phyloP scores from a whole-genome alignment of 495 filamentous ascomycete genomes.

The Lichenothelia convexa region DNA sequence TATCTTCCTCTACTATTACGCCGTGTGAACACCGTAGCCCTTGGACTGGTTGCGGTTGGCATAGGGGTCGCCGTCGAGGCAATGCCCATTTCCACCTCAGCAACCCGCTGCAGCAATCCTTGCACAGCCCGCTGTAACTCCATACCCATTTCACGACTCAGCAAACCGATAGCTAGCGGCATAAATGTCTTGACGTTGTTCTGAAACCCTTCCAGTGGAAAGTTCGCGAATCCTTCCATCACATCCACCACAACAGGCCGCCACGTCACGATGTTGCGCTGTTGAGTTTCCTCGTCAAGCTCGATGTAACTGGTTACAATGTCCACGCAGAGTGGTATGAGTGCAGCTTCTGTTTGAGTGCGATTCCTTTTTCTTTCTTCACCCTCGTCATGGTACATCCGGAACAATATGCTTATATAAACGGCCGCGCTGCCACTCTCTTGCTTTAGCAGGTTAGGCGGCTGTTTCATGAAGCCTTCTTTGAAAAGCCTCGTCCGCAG shows the following conservation, averaged over 20 bases:
- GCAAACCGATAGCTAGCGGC: constrained; percentile 64
- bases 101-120: constrained; percentile 55
- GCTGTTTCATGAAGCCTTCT: constrained; percentile 99
- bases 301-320: constrained; percentile 67
- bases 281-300: constrained; percentile 85
- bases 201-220: constrained; percentile 65
- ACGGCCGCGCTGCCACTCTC: constrained; percentile 83
- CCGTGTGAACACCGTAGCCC: constrained; percentile 7
- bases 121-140: constrained; percentile 67
- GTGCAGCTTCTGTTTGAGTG: constrained; percentile 65
- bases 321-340: constrained; percentile 87
- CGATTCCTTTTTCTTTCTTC: constrained; percentile 65
- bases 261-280: constrained; percentile 92
- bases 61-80: constrained; percentile 2
- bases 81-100: constrained; percentile 63
- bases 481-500: constrained; percentile 84
- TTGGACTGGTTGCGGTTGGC: constrained; percentile 8
- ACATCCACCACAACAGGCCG: constrained; percentile 93
- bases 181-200: constrained; percentile 70
- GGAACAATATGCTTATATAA: constrained; percentile 80
- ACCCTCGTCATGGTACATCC: constrained; percentile 87
- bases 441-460: constrained; percentile 95
- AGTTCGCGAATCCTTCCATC: constrained; percentile 73
- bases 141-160: constrained; percentile 57
- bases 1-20: constrained; percentile 6